Conservation (phyloP, 805 yeast genomes). For the Kazachstania kunashirensis region DNA sequence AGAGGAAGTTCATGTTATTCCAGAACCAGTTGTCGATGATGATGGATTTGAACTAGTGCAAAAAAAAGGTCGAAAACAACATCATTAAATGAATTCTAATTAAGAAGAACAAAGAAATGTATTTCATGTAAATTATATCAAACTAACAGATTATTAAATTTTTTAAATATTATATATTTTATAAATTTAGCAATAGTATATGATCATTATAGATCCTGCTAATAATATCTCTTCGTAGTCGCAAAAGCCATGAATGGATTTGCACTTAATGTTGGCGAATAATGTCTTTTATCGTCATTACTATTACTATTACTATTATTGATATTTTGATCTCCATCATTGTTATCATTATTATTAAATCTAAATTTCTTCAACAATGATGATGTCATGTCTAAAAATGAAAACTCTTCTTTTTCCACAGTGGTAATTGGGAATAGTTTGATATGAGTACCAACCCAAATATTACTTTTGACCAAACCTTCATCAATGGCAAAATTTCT, state of each 20-base stretch:
- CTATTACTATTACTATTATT: not conserved
- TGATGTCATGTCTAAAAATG: conserved; percentile 35
- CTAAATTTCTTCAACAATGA: conserved; percentile 31
- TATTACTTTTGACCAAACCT: conserved; percentile 33
- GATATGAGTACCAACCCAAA: conserved; percentile 45
- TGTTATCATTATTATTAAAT: conserved; percentile 15
- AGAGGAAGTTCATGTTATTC: conserved; percentile 8
- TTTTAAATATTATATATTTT: too few species aligned
- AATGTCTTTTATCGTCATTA: conserved; percentile 1
- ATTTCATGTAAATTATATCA: too few species aligned
- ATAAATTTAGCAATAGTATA: too few species aligned
- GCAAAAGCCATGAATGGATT: conserved; percentile 5
- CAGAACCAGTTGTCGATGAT: conserved; percentile 69
- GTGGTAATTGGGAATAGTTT: conserved; percentile 41
- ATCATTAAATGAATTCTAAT: too few species aligned
- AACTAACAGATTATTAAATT: too few species aligned
- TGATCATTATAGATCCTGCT: too few species aligned
- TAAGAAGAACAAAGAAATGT: too few species aligned
- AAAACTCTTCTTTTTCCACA: conserved; percentile 31
- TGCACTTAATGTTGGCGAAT: conserved; percentile 2
- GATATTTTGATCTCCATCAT: conserved; percentile 9
- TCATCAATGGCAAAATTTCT: conserved; percentile 19
- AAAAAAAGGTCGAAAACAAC: conserved; percentile 50
- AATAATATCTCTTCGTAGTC: conserved; percentile 5
- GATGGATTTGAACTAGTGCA: conserved; percentile 91